Evolutionary conservation across 192 early-diverging fungal genomes (phyloP).

Genomic region (Allomyces macrogynus): DNA sequence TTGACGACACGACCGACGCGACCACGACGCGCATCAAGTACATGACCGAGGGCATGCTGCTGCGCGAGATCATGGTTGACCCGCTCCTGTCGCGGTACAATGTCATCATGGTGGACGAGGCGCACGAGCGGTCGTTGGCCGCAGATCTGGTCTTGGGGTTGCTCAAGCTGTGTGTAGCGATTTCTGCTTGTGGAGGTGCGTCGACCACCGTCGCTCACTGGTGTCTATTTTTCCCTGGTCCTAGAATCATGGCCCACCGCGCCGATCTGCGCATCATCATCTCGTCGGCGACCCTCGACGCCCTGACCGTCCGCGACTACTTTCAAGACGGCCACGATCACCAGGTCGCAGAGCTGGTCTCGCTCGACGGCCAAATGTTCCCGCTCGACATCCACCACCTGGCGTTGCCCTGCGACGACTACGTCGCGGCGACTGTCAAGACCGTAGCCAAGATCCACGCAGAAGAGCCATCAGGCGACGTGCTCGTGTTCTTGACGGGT

Average conservation of each 20-base stretch:
- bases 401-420: slow-evolving; percentile 28
- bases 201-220: neutral
- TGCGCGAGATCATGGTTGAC: slow-evolving; percentile 54
- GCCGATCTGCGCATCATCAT: slow-evolving; percentile 43
- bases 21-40: slow-evolving; percentile 47
- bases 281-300: slow-evolving; percentile 61
- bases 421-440: slow-evolving; percentile 42
- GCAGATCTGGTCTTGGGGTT: slow-evolving; percentile 48
- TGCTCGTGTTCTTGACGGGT: slow-evolving; percentile 52
- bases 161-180: slow-evolving; percentile 46
- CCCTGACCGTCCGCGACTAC: slow-evolving; percentile 43
- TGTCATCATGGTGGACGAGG: slow-evolving; percentile 64
- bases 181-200: neutral
- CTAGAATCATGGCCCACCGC: slow-evolving; percentile 47
- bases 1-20: slow-evolving; percentile 40
- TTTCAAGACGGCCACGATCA: slow-evolving; percentile 38
- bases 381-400: slow-evolving; percentile 24
- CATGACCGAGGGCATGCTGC: slow-evolving; percentile 72
- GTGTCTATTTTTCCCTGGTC: neutral
- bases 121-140: slow-evolving; percentile 53
- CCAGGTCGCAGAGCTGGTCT: slow-evolving; percentile 43
- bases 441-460: slow-evolving; percentile 55
- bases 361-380: slow-evolving; percentile 52
- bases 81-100: slow-evolving; percentile 49
- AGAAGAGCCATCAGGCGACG: slow-evolving; percentile 38